Conservation (phyloP, 208 protist genomes). For the Wallacemonas sp. region DNA sequence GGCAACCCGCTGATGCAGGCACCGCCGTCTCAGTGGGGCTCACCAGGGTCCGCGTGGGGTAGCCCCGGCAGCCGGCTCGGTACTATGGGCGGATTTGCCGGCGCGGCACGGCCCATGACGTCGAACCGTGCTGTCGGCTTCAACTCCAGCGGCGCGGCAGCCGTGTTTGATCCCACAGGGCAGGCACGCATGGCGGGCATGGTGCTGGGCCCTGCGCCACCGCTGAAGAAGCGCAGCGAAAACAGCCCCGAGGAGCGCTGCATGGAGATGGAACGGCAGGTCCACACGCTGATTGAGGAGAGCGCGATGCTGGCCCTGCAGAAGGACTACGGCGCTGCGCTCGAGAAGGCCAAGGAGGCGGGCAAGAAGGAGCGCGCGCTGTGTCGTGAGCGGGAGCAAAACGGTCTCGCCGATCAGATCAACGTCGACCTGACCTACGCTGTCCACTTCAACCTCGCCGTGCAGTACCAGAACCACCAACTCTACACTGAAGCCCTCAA, state of each 20-base stretch:
- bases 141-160: conserved; percentile 39
- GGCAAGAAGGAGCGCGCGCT: conserved; percentile 92
- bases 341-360: conserved; percentile 96
- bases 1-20: conserved; percentile 80
- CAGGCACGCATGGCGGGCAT: conserved; percentile 67
- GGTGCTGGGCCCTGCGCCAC: conserved; percentile 81
- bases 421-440: conserved; percentile 97
- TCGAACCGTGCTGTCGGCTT: conserved; percentile 93
- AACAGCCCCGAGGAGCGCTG: conserved; percentile 93
- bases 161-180: conserved; percentile 81
- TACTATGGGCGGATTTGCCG: conserved; percentile 54
- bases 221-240: conserved; percentile 90
- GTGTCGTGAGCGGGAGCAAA: conserved; percentile 91
- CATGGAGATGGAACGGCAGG: conserved; percentile 92
- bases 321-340: conserved; percentile 83
- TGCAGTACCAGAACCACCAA: conserved; percentile 95
- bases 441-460: conserved; percentile 96
- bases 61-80: conserved; percentile 61
- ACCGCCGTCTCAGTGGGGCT: conserved; percentile 81
- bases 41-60: conserved; percentile 66
- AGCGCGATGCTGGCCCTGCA: conserved; percentile 88
- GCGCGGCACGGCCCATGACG: conserved; percentile 89
- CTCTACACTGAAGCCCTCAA: conserved; percentile 96
- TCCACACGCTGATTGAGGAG: conserved; percentile 95
- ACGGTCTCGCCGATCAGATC: conserved; percentile 88